Base-by-base conservation (phyloP, 2,329 filamentous ascomycete species). In the Rutstroemia sp. region DNA sequence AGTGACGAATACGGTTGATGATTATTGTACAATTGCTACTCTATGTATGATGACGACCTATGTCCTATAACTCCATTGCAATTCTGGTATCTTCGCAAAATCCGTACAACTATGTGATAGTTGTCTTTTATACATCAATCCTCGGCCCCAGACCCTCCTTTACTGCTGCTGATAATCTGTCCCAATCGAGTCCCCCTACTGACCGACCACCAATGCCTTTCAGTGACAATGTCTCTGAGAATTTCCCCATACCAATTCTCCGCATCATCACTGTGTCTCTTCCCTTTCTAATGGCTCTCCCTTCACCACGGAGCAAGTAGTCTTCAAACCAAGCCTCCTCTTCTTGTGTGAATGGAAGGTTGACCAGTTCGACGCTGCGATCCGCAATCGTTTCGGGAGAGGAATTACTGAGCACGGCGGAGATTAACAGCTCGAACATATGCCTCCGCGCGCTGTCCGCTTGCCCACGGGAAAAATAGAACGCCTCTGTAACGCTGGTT, bases 251-350 rank as follows among this genome's bases (percentile, higher is more conserved):
- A 1, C 85, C 83, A 59, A 94, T 83, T 60, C 79, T 82, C 63
- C 88, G 81, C 78, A 91, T 86, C 63, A 90, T 77, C 1, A 91
- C 75, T 0, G 87, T 88, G 64, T 92, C 89, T 67, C 82, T 85
- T 3, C 87, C 83, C 23, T 80, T 81, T 61, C 79, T 82, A 7
- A 87, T 72, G 44, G 75, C 78, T 65, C 82, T 82, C 2, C 87
- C 87, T 46, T 82, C 81, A 10, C 87, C 86, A 4, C 75, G 74
- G 0, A 81, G 75, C 39, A 95, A 73, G 57, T 80, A 86, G 25
- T 86, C 80, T 62, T 86, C 82, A 60, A 95, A 83, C 86, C 88
- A 92, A 4, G 68, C 68, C 67, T 92, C 88, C 67, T 95, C 90
- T 18, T 80, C 74, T 1, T 75, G 69, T 57, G 82, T 82, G n/a